Evolutionary conservation across 2,329 filamentous ascomycete species (phyloP), one percentile per base, ranked within the genome.

Genomic region (Colletotrichum trifolii): DNA sequence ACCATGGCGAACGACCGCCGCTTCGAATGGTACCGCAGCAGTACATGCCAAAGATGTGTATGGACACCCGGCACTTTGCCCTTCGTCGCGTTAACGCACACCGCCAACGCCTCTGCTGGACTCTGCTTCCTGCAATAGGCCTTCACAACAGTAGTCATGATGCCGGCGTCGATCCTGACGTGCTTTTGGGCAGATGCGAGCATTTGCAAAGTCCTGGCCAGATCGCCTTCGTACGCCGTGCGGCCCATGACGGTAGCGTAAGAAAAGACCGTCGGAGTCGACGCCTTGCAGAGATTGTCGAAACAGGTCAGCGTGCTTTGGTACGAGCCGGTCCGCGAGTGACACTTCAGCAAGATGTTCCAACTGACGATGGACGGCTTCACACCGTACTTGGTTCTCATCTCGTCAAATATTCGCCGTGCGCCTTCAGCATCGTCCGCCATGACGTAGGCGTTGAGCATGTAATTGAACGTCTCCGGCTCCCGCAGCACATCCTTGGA

Each of bases 331-430:
- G 85, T 85, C 69, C 87, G 88, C 15, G 84, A 83, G 75, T 94
- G 86, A 3, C 91, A 89, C 71, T 90, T 87, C 49, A 98, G 81
- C 35, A 97, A 77, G 25, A 89, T 88, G 72, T 97, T 97, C 90
- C 91, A 97, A 67, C 85, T 87, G 40, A 82, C 74, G 1, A 84
- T 75, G 68, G 88, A 86, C 7, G 89, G 90, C 46, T 79, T 69
- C 13, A 91, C 70, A 1, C 80, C 77, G 71, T 89, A 89, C 54
- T 87, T 81, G 7, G 77, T 70, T 33, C 74, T 73, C 60, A 96
- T 87, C n/a, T 83, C 81, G 50, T 87, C 73, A 66, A 97, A 91
- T 40, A 89, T 85, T 17, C 80, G 75, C 54, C 85, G 78, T 0
- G 90, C 87, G 54, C 86, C 81, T 4, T 79, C 72, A 1, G 90